These are phyloP conservation scores for Dendrothele bispora DNA, from an alignment of 768 basidiomycete genomes.

Conservation along the genomic window DNA sequence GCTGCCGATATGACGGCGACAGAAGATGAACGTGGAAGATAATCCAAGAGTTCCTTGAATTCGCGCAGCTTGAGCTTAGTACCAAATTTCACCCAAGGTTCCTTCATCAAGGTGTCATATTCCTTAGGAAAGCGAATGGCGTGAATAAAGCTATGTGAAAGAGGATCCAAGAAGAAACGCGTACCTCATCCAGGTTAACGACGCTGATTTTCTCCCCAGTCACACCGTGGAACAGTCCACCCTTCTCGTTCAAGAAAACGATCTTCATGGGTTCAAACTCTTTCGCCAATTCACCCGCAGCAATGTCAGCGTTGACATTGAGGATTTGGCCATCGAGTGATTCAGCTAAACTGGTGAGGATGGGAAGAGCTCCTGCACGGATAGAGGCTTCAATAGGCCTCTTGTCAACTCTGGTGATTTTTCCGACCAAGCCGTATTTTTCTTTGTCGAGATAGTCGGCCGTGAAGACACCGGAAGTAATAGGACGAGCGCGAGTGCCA, in stretches of 20 bases:
- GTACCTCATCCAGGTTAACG: constrained; percentile 95
- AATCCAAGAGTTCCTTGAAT: constrained; percentile 98
- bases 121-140: constrained; percentile 51
- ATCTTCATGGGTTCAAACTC: constrained; percentile 99
- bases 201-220: constrained; percentile 95
- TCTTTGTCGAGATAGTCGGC: constrained; percentile 94
- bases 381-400: constrained; percentile 96
- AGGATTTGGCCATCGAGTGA: constrained; percentile 96
- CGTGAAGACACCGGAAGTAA: constrained; percentile 96
- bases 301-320: constrained; percentile 98
- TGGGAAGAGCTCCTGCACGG: constrained; percentile 92
- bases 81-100: constrained; percentile 98
- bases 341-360: constrained; percentile 93
- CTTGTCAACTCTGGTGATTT: constrained; percentile 93
- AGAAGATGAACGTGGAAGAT: constrained; percentile 96
- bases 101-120: constrained; percentile 94
- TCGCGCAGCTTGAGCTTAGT: constrained; percentile 99
- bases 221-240: constrained; percentile 95
- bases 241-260: constrained; percentile 95
- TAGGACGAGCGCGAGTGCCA: constrained; percentile 95
- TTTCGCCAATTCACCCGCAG: constrained; percentile 96
- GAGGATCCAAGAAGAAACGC: constrained; percentile 10
- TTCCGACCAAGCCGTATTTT: constrained; percentile 95
- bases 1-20: constrained; percentile 96
- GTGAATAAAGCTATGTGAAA: constrained; percentile 1